Base-by-base conservation (phyloP, 2,329 filamentous ascomycete genomes). In the Penicillium expansum region DNA sequence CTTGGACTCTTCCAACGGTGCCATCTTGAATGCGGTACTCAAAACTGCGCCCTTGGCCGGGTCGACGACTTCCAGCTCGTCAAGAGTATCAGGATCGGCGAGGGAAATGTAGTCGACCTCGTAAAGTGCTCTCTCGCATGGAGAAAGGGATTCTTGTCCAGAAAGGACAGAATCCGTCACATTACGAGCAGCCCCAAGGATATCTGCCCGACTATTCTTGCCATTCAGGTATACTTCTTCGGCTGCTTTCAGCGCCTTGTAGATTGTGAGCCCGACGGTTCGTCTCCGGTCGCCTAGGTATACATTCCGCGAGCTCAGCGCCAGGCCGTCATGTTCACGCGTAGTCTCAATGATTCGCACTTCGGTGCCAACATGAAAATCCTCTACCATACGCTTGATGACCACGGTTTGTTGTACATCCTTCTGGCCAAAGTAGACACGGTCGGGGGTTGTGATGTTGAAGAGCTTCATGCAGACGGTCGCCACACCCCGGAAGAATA, bases 391-490 rank as follows among this genome's bases (percentile, higher is more conserved):
- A 43, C 89, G 86, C 68, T 85, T 87, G 68, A 99, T 90, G 11
- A 99, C 84, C 18, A 96, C 90, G 0, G 92, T 96, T 77, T 99
- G 94, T 79, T 99, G 94, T 20, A 97, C 86, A 73, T 99, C 94
- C 77, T 99, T 99, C 75, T 97, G 94, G 4, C 94, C 94, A 78
- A 99, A 97, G 77, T 96, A 94, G 5, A 91, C 90, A 43, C 83
- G 83, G 55, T 92, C 88, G 4, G 91, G 88, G 62, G 85, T 82
- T 44, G 91, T 86, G 53, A 92, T 90, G 69, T 92, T 92, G 77
- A 95, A 93, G 14, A 95, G 77, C 76, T 95, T 99, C 84, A 93
- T 94, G 78, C 92, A 97, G 2, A 99, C 89, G 1, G 94, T 99
- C 20, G 94, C 92, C 33, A 99, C 94, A 38, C 94, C 94, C 48